Evolutionary conservation across 2,329 filamentous ascomycete species (phyloP).

Genomic region (Diaporthe aspalathi): DNA sequence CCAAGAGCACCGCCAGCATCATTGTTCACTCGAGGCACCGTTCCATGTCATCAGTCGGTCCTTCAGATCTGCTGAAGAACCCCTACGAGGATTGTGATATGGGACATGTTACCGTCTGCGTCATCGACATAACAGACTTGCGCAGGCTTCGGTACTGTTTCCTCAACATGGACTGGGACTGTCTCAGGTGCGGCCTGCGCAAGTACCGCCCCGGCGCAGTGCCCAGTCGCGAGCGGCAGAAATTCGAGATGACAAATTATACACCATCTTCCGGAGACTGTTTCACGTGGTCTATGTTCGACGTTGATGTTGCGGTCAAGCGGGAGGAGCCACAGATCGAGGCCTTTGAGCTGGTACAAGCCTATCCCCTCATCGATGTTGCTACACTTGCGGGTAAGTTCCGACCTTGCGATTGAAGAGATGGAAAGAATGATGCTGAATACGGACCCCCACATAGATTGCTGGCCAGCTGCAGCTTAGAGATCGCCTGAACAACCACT

Average conservation of each 20-base stretch:
- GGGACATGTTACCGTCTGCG: not conserved
- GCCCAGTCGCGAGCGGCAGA: not conserved
- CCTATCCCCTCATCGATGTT: not conserved
- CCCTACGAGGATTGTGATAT: not conserved
- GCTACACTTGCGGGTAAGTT: not conserved
- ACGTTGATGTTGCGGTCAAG: no score
- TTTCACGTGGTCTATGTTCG: no score
- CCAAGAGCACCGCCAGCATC: not conserved
- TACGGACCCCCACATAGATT: not conserved
- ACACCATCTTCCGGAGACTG: not conserved
- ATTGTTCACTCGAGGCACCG: not conserved
- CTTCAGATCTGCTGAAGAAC: not conserved
- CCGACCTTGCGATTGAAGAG: not conserved
- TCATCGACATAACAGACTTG: not conserved
- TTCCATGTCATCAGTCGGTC: not conserved
- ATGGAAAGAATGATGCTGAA: not conserved
- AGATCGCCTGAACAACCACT: not conserved
- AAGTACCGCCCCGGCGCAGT: not conserved
- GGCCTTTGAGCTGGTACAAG: not conserved
- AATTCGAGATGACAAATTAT: not conserved
- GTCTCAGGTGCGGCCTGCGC: not conserved
- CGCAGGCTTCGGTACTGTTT: not conserved
- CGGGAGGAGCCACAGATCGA: not conserved
- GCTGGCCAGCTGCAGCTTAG: not conserved
- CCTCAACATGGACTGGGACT: not conserved